Base-by-base conservation (phyloP, 1,284 basidiomycete genomes). In the Cryptococcus sp. region DNA sequence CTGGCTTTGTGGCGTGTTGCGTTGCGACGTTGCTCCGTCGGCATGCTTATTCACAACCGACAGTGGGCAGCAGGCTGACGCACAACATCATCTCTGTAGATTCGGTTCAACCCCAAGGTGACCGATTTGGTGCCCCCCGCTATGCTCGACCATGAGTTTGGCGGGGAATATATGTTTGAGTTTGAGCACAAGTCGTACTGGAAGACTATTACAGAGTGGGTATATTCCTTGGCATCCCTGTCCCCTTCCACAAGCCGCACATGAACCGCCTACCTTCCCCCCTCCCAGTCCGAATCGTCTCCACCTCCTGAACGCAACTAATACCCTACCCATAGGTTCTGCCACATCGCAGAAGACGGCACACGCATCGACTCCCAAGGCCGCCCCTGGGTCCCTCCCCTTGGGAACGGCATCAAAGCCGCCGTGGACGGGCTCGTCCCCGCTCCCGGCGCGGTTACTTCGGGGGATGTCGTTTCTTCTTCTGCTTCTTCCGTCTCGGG, bases 71-170 rank as follows among this genome's bases (percentile, higher is more conserved):
- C 12, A 43, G 28, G 16, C 45, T 39, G 37, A 35, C 16, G 55
- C 18, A 12, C n/a, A n/a, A n/a, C n/a, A 8, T 46, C 28, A 33
- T 33, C 4, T 33, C 5, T 21, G 16, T 56, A 88, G 87, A 89
- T 91, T 84, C 84, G 86, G 35, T 94, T 95, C 77, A 93, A 95
- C 71, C 89, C 89, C 6, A 82, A 88, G 64, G 80, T 94, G 12
- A 75, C 82, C 21, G 87, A 89, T 55, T 84, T 92, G 42, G 82
- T 94, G 23, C 86, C 88, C 1, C 76, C 77, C 5, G 82, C 83
- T 13, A 91, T 94, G 63, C 83, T 95, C 8, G 89, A 91, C 67
- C 82, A 83, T 2, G 87, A 89, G 65, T 89, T 91, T 65, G 90
- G 89, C 16, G 91, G 92, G 3, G 80, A 84, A 8, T 85, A 87